Base-by-base conservation (phyloP, 495 filamentous ascomycete genomes). In the Hyphodiscus hymeniophilus region DNA sequence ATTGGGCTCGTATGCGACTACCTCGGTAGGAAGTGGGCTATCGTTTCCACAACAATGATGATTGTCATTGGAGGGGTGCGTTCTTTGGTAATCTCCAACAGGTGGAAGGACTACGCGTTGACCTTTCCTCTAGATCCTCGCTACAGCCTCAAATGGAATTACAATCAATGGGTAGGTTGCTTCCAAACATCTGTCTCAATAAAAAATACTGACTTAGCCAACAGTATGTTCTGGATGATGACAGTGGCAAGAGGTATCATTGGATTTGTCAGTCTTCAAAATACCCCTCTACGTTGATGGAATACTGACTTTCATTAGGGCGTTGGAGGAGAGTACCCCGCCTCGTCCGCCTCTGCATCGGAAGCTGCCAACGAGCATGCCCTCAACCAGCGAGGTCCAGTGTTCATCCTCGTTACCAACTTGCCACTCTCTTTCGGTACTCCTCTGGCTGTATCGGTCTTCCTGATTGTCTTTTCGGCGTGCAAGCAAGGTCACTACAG, bases 371-470 rank as follows among this genome's bases (percentile, higher is more conserved):
- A 76, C 47, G 70, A 72, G 49, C 56, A 66, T 40, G 59, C 54
- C 2, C 63, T 62, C 3, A 64, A 65, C 24, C 60, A 63, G n/a
- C 66, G 72, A 3, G 68, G 71, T 7, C 72, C 72, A 15, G 67
- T 72, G 7, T 75, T 75, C 54, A 75, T 74, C 44, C 62, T 76
- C 31, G 69, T 74, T 15, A 73, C 73, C n/a, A 75, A 75, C 47
- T 62, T 77, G 12, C 68, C 71, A 2, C 53, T 74, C 7, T 68
- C 68, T 0, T 71, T 75, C 20, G 74, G 74, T 2, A 69, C 68
- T 0, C 73, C 72, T 4, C 65, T 75, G 28, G 68, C 69, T 3
- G 62, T 76, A 0, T 63, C 61, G 23, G 63, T 75, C 13, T 74
- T 72, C 41, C 45, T 77, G 28, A 74, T 75, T 41, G 68, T 74